A percentile compares a stretch with the other conserved stretches of the same genome.
Conservation (phyloP, 176 grass and related monocot genomes). For the Carex parvula region DNA sequence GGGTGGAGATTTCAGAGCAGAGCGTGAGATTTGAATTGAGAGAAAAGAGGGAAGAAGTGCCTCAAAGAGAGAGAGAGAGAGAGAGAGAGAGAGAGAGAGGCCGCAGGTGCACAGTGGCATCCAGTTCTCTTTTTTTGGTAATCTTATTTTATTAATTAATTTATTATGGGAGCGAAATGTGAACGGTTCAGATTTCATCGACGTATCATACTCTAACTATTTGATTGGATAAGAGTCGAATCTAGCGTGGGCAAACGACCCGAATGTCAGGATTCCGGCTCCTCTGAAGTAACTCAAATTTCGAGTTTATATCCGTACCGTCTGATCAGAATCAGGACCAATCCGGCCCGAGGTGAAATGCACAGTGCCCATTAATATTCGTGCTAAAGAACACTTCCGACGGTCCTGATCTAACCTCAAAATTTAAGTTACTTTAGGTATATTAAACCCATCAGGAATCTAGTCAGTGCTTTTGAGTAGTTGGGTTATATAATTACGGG, state of each 20-base stretch:
- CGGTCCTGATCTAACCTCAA: too few species aligned
- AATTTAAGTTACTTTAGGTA: too few species aligned
- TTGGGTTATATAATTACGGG: background rate
- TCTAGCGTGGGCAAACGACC: background rate
- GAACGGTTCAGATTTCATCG: background rate
- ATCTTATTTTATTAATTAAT: background rate
- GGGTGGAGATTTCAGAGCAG: background rate
- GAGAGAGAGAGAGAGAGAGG: background rate
- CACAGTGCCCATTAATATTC: too few species aligned
- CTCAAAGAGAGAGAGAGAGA: background rate
- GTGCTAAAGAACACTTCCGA: too few species aligned
- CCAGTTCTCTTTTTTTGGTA: background rate
- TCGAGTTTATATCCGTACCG: too few species aligned
- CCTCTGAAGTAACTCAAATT: too few species aligned
- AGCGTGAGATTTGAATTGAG: constrained; percentile 21
- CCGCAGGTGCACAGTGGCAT: background rate
- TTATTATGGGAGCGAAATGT: background rate
- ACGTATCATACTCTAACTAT: background rate
- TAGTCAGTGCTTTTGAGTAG: background rate
- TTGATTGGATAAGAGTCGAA: background rate
- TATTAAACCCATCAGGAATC: too few species aligned
- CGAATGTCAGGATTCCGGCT: background rate
- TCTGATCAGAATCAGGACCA: too few species aligned
- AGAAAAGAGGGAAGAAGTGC: constrained; percentile 19
- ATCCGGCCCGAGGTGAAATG: too few species aligned